Conservation (phyloP, 495 filamentous ascomycete species). For the Aspergillus homomorphus region DNA sequence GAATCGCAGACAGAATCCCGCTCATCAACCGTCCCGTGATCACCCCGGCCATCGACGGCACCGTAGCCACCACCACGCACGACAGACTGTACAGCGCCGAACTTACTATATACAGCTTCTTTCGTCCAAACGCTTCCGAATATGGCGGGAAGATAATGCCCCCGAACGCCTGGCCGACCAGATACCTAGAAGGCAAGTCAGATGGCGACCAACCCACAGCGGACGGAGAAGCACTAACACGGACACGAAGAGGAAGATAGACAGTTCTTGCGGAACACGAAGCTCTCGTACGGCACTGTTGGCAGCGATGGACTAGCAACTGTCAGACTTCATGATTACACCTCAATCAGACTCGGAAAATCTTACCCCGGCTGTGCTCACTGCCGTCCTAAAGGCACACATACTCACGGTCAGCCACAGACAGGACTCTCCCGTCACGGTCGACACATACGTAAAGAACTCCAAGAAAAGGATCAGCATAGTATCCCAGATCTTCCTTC, state of each 20-base stretch:
- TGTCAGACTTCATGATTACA: constrained; percentile 7
- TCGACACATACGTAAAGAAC: constrained; percentile 37
- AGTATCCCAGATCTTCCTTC: constrained; percentile 36
- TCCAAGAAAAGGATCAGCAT: constrained; percentile 38
- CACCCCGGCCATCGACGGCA: constrained; percentile 34
- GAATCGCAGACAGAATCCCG: constrained; percentile 49
- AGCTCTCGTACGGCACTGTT: constrained; percentile 33
- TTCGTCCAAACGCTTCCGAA: constrained; percentile 52
- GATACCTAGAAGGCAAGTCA: constrained; percentile 32
- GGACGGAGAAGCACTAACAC: constrained; percentile 21
- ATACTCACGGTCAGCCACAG: background rate
- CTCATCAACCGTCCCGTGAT: constrained; percentile 44
- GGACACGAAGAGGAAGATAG: constrained; percentile 41
- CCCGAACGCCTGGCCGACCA: constrained; percentile 49
- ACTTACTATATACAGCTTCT: constrained; percentile 47
- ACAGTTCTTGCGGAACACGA: constrained; percentile 24
- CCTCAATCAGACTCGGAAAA: constrained; percentile 1
- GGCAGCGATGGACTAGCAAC: constrained; percentile 32
- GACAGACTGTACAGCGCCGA: constrained; percentile 39
- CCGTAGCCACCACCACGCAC: constrained; percentile 41
- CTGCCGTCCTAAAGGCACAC: constrained; percentile 30
- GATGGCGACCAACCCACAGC: background rate
- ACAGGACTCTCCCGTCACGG: background rate
- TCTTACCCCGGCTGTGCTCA: constrained; percentile 41
- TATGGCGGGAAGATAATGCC: constrained; percentile 51